A percentile compares a stretch with the other conserved stretches of the same genome.
Evolutionary conservation across 1,284 basidiomycete species (phyloP).

Genomic region (Sporisorium iseilematis-ciliati): DNA sequence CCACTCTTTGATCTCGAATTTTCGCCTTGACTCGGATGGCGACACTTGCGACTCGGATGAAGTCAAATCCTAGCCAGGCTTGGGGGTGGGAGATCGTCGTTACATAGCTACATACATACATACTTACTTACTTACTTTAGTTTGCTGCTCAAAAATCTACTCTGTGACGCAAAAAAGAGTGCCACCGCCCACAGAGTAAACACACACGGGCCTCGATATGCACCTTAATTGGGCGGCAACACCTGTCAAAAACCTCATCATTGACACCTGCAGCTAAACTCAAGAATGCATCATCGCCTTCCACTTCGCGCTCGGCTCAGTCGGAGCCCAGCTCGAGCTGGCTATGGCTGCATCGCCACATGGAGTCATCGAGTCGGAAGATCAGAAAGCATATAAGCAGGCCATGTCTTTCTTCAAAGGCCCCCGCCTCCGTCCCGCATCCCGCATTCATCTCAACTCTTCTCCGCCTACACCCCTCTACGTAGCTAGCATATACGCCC

Average conservation of each 20-base stretch:
- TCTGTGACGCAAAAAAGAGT: conserved; percentile 1
- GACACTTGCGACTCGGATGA: conserved; percentile 2
- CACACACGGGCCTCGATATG: conserved; percentile 1
- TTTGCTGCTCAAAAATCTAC: neutral
- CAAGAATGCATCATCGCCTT: neutral
- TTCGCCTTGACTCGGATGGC: conserved; percentile 10
- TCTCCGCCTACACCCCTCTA: neutral
- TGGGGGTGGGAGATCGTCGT: conserved; percentile 16
- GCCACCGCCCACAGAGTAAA: conserved; percentile 2
- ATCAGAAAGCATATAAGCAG: too few relatives aligned
- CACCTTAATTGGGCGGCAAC: neutral
- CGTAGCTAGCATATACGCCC: conserved; percentile 1
- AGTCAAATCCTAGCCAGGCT: neutral
- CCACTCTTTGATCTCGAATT: neutral
- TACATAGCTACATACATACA: conserved; percentile 21
- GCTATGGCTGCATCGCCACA: too few relatives aligned
- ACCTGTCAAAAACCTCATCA: conserved; percentile 38
- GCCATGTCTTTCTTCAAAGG: too few relatives aligned
- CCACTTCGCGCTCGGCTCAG: too few relatives aligned
- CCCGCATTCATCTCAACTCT: too few relatives aligned
- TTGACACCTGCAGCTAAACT: neutral
- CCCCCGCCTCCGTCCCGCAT: too few relatives aligned
- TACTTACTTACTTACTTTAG: too few relatives aligned
- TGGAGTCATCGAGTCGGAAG: too few relatives aligned
- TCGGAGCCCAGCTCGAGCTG: too few relatives aligned